phyloP scores from a whole-genome alignment of 768 basidiomycete genomes.

The Agaricus blazei region DNA sequence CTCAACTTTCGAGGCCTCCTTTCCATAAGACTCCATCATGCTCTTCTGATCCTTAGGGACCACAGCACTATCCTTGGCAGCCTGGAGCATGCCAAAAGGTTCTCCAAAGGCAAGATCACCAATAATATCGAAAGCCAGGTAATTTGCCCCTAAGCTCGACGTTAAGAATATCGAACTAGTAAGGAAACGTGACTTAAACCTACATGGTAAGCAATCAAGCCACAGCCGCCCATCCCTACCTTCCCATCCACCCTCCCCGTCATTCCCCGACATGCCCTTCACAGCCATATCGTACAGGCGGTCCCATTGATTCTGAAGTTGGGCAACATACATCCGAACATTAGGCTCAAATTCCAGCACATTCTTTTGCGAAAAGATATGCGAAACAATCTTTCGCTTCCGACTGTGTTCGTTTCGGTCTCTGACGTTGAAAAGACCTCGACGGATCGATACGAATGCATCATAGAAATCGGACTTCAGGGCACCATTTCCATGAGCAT shows the following conservation, averaged over 20 bases:
- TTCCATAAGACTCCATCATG: conserved; percentile 54
- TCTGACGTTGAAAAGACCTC: conserved; percentile 76
- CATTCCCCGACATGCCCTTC: conserved; percentile 50
- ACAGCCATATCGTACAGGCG: conserved; percentile 49
- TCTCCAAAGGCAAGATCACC: conserved; percentile 85
- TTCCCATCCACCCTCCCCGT: conserved; percentile 66
- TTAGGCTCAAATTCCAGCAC: conserved; percentile 86
- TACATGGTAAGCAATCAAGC: conserved; percentile 72
- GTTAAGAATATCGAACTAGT: conserved; percentile 9
- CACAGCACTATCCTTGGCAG: conserved; percentile 66
- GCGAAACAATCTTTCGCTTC: conserved; percentile 88
- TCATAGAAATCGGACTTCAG: conserved; percentile 78
- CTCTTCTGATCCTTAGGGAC: conserved; percentile 54
- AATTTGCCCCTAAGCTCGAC: conserved; percentile 39
- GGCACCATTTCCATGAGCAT: conserved; percentile 82
- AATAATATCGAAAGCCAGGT: conserved; percentile 65
- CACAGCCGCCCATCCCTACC: conserved; percentile 60
- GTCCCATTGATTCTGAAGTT: conserved; percentile 74
- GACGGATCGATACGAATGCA: conserved; percentile 69
- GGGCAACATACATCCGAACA: conserved; percentile 52
- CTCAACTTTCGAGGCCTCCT: conserved; percentile 32
- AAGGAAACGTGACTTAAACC: conserved; percentile 18
- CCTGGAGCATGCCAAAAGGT: conserved; percentile 84
- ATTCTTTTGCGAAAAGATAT: conserved; percentile 80
- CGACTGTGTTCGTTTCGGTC: conserved; percentile 75